Evolutionary conservation across 108 stramenopile genomes (phyloP).

Genomic region (Skeletonema potamos): DNA sequence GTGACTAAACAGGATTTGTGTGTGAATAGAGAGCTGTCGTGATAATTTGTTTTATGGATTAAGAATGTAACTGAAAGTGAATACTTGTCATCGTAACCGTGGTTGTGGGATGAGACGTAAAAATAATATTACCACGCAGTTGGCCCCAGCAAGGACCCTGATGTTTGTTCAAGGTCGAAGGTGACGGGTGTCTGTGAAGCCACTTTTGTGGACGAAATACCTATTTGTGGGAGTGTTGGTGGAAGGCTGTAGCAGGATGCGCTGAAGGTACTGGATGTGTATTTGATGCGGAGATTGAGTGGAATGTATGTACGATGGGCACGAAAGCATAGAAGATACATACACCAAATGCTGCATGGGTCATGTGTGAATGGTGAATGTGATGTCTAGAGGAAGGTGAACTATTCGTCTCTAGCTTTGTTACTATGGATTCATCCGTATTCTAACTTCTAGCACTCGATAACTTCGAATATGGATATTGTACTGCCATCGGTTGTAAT

Average conservation of each 20-base stretch:
- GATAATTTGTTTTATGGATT: too few species aligned
- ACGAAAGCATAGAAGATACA: neutral
- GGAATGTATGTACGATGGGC: slow-evolving; percentile 1
- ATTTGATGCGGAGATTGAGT: slow-evolving; percentile 1
- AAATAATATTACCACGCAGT: too few species aligned
- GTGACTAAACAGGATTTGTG: too few species aligned
- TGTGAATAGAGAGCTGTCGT: too few species aligned
- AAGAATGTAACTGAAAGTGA: too few species aligned
- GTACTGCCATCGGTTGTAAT: neutral
- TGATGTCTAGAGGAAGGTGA: neutral
- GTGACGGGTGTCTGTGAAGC: neutral
- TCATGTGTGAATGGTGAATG: neutral
- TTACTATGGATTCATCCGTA: too few species aligned
- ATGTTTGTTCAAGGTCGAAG: neutral
- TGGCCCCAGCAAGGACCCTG: neutral
- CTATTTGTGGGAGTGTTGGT: neutral
- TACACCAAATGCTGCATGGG: neutral
- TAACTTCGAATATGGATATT: too few species aligned
- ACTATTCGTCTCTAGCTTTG: neutral
- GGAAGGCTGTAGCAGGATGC: neutral
- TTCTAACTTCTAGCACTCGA: too few species aligned
- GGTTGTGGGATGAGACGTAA: too few species aligned
- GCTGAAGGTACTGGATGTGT: slow-evolving; percentile 2
- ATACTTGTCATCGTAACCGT: too few species aligned
- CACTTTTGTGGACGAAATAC: neutral